phyloP scores from a whole-genome alignment of 768 basidiomycete genomes.

The Pleurotus giganteus region DNA sequence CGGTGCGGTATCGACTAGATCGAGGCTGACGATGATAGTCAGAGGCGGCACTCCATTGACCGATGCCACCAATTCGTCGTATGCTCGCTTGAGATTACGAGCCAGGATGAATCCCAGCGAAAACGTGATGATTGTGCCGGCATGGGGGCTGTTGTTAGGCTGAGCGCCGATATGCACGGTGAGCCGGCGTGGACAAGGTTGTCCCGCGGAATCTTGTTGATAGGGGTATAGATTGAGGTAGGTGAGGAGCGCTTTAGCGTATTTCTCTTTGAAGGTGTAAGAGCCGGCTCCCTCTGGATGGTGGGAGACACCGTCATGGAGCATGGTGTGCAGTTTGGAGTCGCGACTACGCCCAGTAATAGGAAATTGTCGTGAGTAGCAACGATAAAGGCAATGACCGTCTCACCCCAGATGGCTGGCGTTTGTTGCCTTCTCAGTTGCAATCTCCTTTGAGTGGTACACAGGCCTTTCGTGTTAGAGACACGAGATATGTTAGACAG shows the following conservation, averaged over 20 bases:
- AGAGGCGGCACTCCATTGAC: constrained; percentile 3
- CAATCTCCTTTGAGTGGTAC: too few species aligned
- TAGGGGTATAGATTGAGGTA: constrained; percentile 12
- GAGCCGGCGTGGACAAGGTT: not conserved
- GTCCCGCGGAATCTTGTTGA: not conserved
- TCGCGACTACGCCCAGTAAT: not conserved
- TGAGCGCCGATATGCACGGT: constrained; percentile 25
- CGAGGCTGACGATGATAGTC: constrained; percentile 17
- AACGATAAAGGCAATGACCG: too few species aligned
- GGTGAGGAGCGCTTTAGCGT: constrained; percentile 3
- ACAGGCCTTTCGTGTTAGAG: too few species aligned
- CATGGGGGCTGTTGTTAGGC: constrained; percentile 31
- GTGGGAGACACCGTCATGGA: constrained; percentile 21
- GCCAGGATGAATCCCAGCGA: constrained; percentile 24
- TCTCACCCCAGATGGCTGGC: too few species aligned
- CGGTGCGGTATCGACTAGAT: constrained; percentile 29
- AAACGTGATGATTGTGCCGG: constrained; percentile 26
- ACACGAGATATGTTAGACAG: too few species aligned
- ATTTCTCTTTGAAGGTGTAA: constrained; percentile 19
- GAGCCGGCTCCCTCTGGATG: constrained; percentile 23
- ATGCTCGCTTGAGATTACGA: constrained; percentile 13
- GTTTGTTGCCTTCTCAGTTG: too few species aligned
- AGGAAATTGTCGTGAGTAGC: not conserved
- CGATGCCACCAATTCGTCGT: not conserved
- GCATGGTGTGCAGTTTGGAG: not conserved